Evolutionary conservation across 352 stramenopile genomes (phyloP).

Genomic region (Pythium periplocum): DNA sequence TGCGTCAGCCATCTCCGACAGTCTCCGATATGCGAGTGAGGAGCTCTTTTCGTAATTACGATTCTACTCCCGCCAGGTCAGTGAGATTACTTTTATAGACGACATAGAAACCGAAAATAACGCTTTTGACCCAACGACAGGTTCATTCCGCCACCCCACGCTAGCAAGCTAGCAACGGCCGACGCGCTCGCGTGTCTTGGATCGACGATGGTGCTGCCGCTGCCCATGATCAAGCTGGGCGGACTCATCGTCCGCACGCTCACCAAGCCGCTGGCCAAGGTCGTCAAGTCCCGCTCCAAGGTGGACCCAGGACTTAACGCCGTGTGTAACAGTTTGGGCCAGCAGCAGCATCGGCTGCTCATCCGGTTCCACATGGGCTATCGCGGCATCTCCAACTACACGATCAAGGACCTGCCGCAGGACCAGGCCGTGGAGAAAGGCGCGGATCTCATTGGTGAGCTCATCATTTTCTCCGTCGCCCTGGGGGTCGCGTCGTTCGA

Average conservation of each 20-base stretch:
- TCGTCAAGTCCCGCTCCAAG: constrained; percentile 87
- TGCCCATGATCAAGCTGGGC: constrained; percentile 84
- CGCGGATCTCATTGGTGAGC: constrained; percentile 67
- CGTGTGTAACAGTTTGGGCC: constrained; percentile 52
- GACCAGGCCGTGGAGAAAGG: constrained; percentile 78
- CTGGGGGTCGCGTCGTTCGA: constrained; percentile 63
- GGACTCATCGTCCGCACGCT: constrained; percentile 76
- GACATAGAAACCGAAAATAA: too few species aligned
- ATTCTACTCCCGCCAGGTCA: too few species aligned
- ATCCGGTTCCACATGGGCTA: constrained; percentile 82
- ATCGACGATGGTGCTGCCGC: constrained; percentile 25
- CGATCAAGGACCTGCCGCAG: constrained; percentile 63
- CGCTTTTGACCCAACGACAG: too few species aligned
- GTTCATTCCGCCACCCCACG: too few species aligned
- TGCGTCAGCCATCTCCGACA: too few species aligned
- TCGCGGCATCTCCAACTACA: constrained; percentile 68
- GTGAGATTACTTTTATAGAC: too few species aligned
- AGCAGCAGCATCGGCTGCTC: constrained; percentile 55
- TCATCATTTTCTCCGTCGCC: constrained; percentile 78
- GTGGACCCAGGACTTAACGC: constrained; percentile 52
- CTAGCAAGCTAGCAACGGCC: too few species aligned
- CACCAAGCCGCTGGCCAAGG: constrained; percentile 86
- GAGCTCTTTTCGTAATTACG: too few species aligned
- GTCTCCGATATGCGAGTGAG: too few species aligned
- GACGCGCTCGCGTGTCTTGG: too few species aligned